phyloP scores from a whole-genome alignment of 495 filamentous ascomycete species.

The Penicillium coffeae region DNA sequence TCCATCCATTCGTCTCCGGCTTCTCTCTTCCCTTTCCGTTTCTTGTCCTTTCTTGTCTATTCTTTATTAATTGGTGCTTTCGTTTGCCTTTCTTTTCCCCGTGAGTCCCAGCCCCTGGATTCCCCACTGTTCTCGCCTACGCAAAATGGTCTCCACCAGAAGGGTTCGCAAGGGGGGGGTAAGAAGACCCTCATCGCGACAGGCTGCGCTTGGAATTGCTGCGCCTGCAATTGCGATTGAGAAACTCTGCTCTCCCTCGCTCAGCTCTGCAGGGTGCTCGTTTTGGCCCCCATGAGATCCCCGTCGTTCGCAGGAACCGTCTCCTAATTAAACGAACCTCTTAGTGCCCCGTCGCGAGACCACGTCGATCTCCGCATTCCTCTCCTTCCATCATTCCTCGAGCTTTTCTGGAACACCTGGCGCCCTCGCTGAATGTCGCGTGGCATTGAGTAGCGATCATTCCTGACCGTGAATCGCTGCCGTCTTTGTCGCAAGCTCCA shows the following conservation, averaged over 20 bases:
- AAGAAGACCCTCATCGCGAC: constrained; percentile 15
- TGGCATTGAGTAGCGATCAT: constrained; percentile 25
- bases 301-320: constrained; percentile 3
- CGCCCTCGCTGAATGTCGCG: constrained; percentile 30
- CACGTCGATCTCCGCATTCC: constrained; percentile 19
- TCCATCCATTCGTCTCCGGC: background rate
- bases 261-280: background rate
- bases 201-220: constrained; percentile 10
- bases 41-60: constrained; percentile 1
- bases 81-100: background rate
- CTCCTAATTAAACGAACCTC: constrained; percentile 15
- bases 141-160: constrained; percentile 16
- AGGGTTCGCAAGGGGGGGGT: constrained; percentile 25
- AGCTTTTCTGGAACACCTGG: constrained; percentile 7
- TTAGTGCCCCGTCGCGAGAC: constrained; percentile 22
- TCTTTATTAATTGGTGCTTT: background rate
- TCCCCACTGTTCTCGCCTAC: constrained; percentile 20
- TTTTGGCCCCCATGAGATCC: constrained; percentile 8
- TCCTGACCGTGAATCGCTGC: constrained; percentile 22
- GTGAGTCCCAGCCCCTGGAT: constrained; percentile 14
- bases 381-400: constrained; percentile 11
- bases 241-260: background rate
- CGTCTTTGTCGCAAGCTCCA: constrained; percentile 3
- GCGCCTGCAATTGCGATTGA: background rate
- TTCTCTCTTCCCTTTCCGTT: constrained; percentile 4